phyloP scores from a whole-genome alignment of 441 rosid species.

The Aquilaria agallochum region DNA sequence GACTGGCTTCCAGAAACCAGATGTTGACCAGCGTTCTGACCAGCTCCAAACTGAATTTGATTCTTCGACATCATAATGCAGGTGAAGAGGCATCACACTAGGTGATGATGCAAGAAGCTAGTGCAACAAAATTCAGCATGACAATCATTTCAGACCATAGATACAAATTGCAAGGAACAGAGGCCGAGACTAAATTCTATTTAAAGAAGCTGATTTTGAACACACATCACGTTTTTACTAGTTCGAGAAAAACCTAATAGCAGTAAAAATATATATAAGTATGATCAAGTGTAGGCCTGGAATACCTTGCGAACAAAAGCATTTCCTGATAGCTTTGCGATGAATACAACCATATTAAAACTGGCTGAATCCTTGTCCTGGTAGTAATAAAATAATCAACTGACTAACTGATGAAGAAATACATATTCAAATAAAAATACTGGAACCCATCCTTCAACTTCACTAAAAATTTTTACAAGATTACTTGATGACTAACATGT shows the following conservation, averaged over 20 bases:
- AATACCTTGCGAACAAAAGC: conserved; percentile 70
- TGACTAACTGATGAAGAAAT: conserved; percentile 1
- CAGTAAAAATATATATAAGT: background rate
- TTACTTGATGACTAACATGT: too few relatives aligned
- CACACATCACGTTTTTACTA: background rate
- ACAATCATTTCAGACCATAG: background rate
- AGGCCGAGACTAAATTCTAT: conserved; percentile 2
- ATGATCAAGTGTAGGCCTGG: conserved; percentile 1
- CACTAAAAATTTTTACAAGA: too few relatives aligned
- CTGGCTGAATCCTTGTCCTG: conserved; percentile 38
- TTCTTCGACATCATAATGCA: conserved; percentile 48
- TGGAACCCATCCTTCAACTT: too few relatives aligned
- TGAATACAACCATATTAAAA: conserved; percentile 31
- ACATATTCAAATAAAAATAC: background rate
- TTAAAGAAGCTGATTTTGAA: background rate
- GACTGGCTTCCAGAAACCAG: conserved; percentile 69
- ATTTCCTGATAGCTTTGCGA: conserved; percentile 51
- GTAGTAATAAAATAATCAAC: conserved; percentile 9
- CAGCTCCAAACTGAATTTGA: conserved; percentile 72
- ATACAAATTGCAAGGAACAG: conserved; percentile 3
- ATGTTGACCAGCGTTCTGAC: conserved; percentile 83
- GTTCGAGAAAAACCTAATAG: conserved; percentile 5
- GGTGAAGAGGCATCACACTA: conserved; percentile 50
- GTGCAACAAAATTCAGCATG: conserved; percentile 23
- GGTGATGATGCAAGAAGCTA: conserved; percentile 83